phyloP scores from a whole-genome alignment of 2,329 filamentous ascomycete genomes.

The Lecanoromycetidae sp. region DNA sequence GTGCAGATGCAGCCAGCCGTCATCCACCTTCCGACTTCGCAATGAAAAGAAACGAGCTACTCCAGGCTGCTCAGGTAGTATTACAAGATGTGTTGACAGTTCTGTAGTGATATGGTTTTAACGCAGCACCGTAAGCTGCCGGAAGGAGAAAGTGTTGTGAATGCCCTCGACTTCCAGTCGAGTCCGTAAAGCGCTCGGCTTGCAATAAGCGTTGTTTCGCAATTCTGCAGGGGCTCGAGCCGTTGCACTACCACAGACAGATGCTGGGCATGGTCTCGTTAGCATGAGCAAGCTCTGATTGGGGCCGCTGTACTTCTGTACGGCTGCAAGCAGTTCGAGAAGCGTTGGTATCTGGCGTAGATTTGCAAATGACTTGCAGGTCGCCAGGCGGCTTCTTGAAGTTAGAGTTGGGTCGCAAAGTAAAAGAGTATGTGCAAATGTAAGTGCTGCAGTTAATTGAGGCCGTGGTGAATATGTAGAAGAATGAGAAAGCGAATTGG shows the following conservation, averaged over 20 bases:
- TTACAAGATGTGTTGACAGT: neutral
- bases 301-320: neutral
- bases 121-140: no score
- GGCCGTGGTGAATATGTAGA: neutral
- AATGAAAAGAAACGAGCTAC: constrained; percentile 8
- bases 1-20: constrained; percentile 17
- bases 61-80: constrained; percentile 4
- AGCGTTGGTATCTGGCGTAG: neutral
- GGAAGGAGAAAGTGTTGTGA: neutral
- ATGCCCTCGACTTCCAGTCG: neutral
- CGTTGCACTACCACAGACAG: neutral
- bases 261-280: neutral
- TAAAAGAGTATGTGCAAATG: neutral
- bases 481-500: neutral
- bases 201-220: neutral
- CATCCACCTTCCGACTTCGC: constrained; percentile 5
- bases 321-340: neutral
- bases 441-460: constrained; percentile 3
- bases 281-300: neutral
- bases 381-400: neutral
- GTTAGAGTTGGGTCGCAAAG: neutral
- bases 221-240: neutral
- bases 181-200: neutral
- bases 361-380: neutral
- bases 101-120: no score